These are phyloP conservation scores for Madurella fahalii DNA, from an alignment of 2,329 filamentous ascomycete species.

Conservation along the genomic window DNA sequence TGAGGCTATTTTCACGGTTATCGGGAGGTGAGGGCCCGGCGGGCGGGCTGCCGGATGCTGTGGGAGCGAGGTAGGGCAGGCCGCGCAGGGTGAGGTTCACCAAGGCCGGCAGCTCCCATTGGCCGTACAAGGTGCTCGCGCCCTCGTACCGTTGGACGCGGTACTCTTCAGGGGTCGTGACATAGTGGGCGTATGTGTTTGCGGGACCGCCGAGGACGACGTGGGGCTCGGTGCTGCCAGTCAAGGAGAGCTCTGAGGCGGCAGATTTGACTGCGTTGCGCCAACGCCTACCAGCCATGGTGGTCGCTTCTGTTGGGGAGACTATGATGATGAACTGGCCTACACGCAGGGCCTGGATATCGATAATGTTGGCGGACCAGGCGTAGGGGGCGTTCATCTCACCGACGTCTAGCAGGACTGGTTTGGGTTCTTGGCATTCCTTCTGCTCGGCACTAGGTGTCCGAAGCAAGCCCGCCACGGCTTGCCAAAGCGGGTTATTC, in stretches of 20 bases:
- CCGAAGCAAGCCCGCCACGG: conserved; percentile 67
- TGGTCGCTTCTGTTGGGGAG: conserved; percentile 83
- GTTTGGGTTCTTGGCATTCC: conserved; percentile 75
- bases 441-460: conserved; percentile 65
- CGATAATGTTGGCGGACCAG: conserved; percentile 86
- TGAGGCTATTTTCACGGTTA: conserved; percentile 69
- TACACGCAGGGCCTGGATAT: conserved; percentile 77
- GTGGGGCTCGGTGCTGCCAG: conserved; percentile 48
- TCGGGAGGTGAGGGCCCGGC: conserved; percentile 62
- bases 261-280: conserved; percentile 61
- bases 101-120: conserved; percentile 78
- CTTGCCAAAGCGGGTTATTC: conserved; percentile 72
- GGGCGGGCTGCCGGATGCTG: conserved; percentile 36
- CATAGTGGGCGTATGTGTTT: conserved; percentile 69
- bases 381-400: conserved; percentile 69
- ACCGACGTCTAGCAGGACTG: conserved; percentile 82
- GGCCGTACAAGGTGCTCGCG: conserved; percentile 82
- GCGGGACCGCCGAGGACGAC: conserved; percentile 83
- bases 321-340: conserved; percentile 82
- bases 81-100: conserved; percentile 72
- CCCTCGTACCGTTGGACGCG: conserved; percentile 84
- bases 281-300: conserved; percentile 89
- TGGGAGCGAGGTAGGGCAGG: conserved; percentile 60
- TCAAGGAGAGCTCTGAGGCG: conserved; percentile 39
- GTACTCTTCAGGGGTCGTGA: conserved; percentile 45